phyloP scores from a whole-genome alignment of 2,329 filamentous ascomycete species.

The Ramularia collo-cygni region DNA sequence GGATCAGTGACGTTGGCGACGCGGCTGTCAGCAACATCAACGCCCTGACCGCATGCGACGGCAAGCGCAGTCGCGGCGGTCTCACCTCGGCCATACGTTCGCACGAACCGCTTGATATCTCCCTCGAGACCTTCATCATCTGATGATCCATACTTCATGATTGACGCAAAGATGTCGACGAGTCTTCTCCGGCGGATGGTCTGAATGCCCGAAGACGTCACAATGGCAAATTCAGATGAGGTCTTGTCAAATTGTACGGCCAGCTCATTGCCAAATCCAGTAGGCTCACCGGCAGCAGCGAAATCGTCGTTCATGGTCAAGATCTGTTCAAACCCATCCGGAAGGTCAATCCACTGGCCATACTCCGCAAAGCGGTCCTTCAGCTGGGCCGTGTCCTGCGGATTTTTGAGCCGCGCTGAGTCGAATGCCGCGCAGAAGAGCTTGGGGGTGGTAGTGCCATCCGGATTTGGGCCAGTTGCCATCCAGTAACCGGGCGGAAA shows the following conservation, averaged over 20 bases:
- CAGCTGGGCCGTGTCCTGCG: slow-evolving; percentile 40
- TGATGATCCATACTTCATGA: slow-evolving; percentile 57
- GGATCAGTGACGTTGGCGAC: slow-evolving; percentile 69
- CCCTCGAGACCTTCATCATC: slow-evolving; percentile 75
- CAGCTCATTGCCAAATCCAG: slow-evolving; percentile 89
- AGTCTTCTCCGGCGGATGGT: slow-evolving; percentile 75
- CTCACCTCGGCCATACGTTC: slow-evolving; percentile 79
- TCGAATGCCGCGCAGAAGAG: slow-evolving; percentile 86
- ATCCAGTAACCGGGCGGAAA: slow-evolving; percentile 90
- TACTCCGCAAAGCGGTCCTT: slow-evolving; percentile 66
- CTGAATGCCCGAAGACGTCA: slow-evolving; percentile 87
- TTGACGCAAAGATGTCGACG: slow-evolving; percentile 84
- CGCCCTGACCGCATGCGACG: slow-evolving; percentile 89
- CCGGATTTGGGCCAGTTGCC: slow-evolving; percentile 57
- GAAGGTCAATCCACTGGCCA: slow-evolving; percentile 70
- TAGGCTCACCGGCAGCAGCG: slow-evolving; percentile 57
- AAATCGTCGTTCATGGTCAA: slow-evolving; percentile 70
- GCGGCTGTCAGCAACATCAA: slow-evolving; percentile 68
- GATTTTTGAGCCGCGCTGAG: slow-evolving; percentile 55
- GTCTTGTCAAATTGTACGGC: slow-evolving; percentile 89
- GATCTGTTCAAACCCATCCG: slow-evolving; percentile 68
- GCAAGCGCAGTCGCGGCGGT: slow-evolving; percentile 85
- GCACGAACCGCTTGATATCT: slow-evolving; percentile 76
- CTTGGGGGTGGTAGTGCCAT: slow-evolving; percentile 45
- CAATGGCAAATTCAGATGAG: slow-evolving; percentile 75